Evolutionary conservation across 2,329 filamentous ascomycete species (phyloP), one percentile per base, ranked within the genome.

Genomic region (Ceratocystis albifundus): DNA sequence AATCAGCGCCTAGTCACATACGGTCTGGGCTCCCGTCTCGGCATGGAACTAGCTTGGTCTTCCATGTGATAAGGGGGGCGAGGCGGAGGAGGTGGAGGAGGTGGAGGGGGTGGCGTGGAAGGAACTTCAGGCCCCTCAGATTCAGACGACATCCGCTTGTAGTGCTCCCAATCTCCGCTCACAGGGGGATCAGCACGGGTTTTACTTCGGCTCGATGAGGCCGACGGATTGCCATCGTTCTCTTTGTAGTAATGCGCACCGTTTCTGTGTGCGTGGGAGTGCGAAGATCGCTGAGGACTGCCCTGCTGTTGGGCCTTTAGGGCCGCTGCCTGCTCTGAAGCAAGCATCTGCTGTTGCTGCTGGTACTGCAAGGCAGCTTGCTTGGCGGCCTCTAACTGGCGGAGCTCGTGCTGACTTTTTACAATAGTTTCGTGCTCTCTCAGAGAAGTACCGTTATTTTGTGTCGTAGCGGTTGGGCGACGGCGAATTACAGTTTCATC

Each of bases 1-100:
- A 20, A 59, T 59, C n/a, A 53, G 10, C 48, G 48, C 25, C 48
- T 25, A 53, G 20, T 28, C 48, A 53, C 64, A 61, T 68, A 68
- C 41, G 64, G 66, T 57, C 66, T 45, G 12, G 66, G 64, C 48
- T 68, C 66, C n/a, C 66, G 59, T 28, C 65, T 48, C 20, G 22
- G 41, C 44, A 28, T 17, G 25, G 55, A 7, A 30, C 55, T 36
- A 32, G 55, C 22, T 17, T 66, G 45, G 6, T 62, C 65, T 17
- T 68, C 64, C 1, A 61, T 61, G 7, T 55, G 45, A 45, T 68
- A 68, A 15, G 64, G 67, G 36, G 67, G 67, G 41, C 64, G 62
- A n/a, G 64, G 67, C 20, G 66, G 66, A 12, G 66, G 62, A 10
- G 67, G 67, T 4, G 67, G 67, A 17, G 67, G 67, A 4, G 67